Base-by-base conservation (phyloP, 2,329 filamentous ascomycete genomes). In the Trichoderma breve region DNA sequence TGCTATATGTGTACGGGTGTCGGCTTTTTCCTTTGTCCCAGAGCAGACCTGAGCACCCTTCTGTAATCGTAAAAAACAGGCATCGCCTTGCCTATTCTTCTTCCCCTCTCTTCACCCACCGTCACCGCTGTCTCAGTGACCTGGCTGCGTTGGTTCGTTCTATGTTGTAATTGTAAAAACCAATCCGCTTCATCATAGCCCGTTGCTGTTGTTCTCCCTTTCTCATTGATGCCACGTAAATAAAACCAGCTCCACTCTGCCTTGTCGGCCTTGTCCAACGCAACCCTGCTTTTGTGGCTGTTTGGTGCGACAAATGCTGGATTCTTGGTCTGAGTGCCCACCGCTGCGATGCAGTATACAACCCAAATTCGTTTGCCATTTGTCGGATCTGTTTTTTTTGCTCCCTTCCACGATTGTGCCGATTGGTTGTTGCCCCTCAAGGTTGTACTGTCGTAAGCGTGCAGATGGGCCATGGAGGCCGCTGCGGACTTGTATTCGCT, bases 181-280 rank as follows among this genome's bases (percentile, higher is more conserved):
- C 6, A 55, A 55, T 18, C 64, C 15, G 18, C 51, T 57, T 57
- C 39, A 21, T 36, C 15, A 21, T 36, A 21, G 6, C 15, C 4
- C 39, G 39, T 43, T 60, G 15, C 6, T n/a, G 34, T 9, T 32
- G 6, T 18, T 43, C 32, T 15, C 14, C 34, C 34, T 58, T 21
- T 11, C 24, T 36, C 47, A 61, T 61, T 69, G 66, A 69, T 69
- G 66, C 66, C 66, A 69, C 66, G 66, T 69, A 34, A 28, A 68
- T 30, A 8, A 32, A 26, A 21, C 3, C 28, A 61, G 66, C 66
- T 69, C 66, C 66, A 69, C 66, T 47, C n/a, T 12, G 62, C 6
- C 28, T 26, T 65, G 18, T 24, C 14, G 62, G 62, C 43, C 62
- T 65, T 65, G 39, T 21, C 62, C 62, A 65, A 65, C 62, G 14